These are phyloP conservation scores for Oryza rufipogon DNA, from an alignment of 176 grass and related monocot species.

Conservation along the genomic window DNA sequence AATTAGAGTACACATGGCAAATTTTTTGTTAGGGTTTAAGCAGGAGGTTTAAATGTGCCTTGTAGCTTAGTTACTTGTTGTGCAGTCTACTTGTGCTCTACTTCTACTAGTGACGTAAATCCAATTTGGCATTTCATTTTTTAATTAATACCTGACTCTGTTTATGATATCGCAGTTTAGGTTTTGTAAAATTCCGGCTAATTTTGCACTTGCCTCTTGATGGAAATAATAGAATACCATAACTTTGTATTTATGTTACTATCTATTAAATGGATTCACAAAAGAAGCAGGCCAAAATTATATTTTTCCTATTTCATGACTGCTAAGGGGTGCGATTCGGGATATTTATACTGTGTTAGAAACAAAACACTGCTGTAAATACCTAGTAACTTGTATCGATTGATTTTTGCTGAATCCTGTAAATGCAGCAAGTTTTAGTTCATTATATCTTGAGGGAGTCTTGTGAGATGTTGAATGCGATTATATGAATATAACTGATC, in stretches of 20 bases:
- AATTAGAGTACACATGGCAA: background rate
- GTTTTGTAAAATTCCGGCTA: background rate
- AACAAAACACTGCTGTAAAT: background rate
- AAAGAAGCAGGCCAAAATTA: background rate
- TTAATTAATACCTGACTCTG: background rate
- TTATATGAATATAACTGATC: background rate
- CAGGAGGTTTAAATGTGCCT: background rate
- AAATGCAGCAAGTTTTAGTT: conserved; percentile 4
- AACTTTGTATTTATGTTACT: background rate
- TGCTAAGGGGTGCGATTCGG: background rate
- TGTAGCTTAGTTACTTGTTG: background rate
- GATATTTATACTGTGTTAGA: background rate
- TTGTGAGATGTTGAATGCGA: background rate
- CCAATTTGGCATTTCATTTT: background rate
- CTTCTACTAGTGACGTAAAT: background rate
- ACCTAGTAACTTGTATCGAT: background rate
- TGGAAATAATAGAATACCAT: background rate
- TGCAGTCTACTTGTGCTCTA: background rate
- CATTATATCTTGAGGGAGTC: background rate
- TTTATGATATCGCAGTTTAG: background rate
- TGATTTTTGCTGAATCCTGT: background rate
- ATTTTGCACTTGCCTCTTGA: background rate
- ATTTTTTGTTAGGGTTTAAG: background rate
- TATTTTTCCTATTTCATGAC: background rate
- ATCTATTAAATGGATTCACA: background rate